Base-by-base conservation (phyloP, 257 asterid genomes). In the Solanum sitiens region DNA sequence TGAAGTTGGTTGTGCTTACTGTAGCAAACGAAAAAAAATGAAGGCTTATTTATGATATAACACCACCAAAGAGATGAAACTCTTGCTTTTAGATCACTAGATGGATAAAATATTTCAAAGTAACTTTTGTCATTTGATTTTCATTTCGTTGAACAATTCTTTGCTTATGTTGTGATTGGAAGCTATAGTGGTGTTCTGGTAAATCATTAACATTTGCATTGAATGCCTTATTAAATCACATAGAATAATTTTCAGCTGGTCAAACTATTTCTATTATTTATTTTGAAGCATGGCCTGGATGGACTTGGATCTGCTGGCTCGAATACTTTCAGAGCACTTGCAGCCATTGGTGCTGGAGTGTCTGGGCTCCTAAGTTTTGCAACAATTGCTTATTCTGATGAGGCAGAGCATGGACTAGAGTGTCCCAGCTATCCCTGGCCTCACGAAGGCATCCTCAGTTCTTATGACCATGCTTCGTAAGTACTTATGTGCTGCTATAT, bases 391-490 rank as follows among this genome's bases (percentile, higher is more conserved):
- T 93, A 88, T 83, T 83, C 92, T 42, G 98, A 94, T 61, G 97
- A 94, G 90, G 95, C 94, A 16, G 97, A 94, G 90, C 95, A 94
- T 53, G 98, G 96, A 3, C 86, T 94, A 84, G 94, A 92, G 87
- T 59, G 86, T 82, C 94, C 98, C 15, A 90, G 75, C 89, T 94
- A 94, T 92, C 96, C 98, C 56, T 92, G 97, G 95, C 95, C 95
- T 44, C 95, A 94, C 89, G 88, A 89, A 75, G 95, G 97, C 92
- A 93, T 93, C 83, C 93, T 94, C 47, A 91, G 92, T 91, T 93
- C 95, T 33, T 94, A 93, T 61, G 95, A 94, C 87, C 97, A 92
- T 88, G 91, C 94, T 87, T 94, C 97, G 95, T 94, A 89, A 93
- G 97, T 89, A 87, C 67, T 50, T 88, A 3, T 37, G 20, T 82